Conservation (phyloP, 345 rosid species). For the Citrus inodora region DNA sequence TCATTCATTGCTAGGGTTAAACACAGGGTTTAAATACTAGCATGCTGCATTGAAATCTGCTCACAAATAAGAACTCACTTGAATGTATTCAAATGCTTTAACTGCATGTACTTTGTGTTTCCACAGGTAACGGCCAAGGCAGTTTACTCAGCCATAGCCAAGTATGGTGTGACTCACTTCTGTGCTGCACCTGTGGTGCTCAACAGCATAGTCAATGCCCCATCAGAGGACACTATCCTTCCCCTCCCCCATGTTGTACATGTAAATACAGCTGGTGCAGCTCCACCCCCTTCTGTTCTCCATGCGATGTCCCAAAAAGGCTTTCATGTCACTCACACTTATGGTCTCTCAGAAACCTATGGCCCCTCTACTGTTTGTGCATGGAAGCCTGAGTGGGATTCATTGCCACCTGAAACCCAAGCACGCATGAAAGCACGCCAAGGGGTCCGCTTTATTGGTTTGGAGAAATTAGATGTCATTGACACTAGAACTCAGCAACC, state of each 20-base stretch:
- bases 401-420: slow-evolving; percentile 62
- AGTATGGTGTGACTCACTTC: slow-evolving; percentile 72
- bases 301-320: slow-evolving; percentile 69
- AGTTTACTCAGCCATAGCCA: slow-evolving; percentile 75
- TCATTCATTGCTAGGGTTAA: not conserved
- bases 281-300: slow-evolving; percentile 86
- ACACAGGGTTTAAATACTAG: not conserved
- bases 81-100: not conserved
- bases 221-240: slow-evolving; percentile 67
- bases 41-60: not conserved
- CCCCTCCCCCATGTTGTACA: slow-evolving; percentile 78
- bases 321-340: slow-evolving; percentile 79
- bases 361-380: slow-evolving; percentile 88
- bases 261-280: slow-evolving; percentile 92
- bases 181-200: slow-evolving; percentile 96
- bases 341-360: slow-evolving; percentile 93
- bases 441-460: slow-evolving; percentile 68
- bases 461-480: slow-evolving; percentile 74
- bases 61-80: not conserved
- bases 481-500: slow-evolving; percentile 59
- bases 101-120: not conserved
- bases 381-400: slow-evolving; percentile 96
- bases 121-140: slow-evolving; percentile 78
- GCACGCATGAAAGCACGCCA: slow-evolving; percentile 93
- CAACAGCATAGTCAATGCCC: slow-evolving; percentile 72